Conservation (phyloP, 352 stramenopile genomes). For the Phytopythium oedochilum region DNA sequence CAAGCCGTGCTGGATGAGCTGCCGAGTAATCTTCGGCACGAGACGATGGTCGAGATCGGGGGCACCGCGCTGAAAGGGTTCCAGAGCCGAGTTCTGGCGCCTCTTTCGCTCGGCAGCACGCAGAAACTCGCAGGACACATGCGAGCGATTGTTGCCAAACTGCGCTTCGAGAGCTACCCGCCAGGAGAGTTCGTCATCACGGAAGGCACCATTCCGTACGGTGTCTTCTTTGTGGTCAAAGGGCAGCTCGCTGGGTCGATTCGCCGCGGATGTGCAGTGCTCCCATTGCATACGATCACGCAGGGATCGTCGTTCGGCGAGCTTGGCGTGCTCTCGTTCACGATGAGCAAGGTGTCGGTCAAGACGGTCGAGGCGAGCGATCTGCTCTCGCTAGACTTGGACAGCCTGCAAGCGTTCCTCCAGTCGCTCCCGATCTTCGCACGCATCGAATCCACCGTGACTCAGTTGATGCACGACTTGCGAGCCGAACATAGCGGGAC, state of each 20-base stretch:
- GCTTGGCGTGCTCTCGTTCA: conserved; percentile 31
- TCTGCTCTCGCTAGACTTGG: conserved; percentile 36
- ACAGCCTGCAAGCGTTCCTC: conserved; percentile 10
- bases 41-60: conserved; percentile 44
- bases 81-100: conserved; percentile 18
- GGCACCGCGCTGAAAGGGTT: conserved; percentile 30
- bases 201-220: conserved; percentile 35
- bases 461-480: conserved; percentile 10
- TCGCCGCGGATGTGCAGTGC: not conserved
- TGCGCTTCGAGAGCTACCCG: conserved; percentile 49
- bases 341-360: conserved; percentile 37
- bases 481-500: conserved; percentile 2
- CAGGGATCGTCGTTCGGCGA: conserved; percentile 47
- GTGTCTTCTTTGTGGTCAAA: conserved; percentile 59
- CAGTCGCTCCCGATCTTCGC: conserved; percentile 14
- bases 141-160: conserved; percentile 13
- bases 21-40: conserved; percentile 31
- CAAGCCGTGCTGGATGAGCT: conserved; percentile 44
- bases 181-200: conserved; percentile 37
- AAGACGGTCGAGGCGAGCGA: conserved; percentile 45
- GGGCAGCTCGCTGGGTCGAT: conserved; percentile 28
- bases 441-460: conserved; percentile 7
- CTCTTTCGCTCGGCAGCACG: conserved; percentile 13
- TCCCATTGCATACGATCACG: conserved; percentile 9
- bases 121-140: conserved; percentile 6